Evolutionary conservation across 148 eudicot species (phyloP).

Genomic region (Silene uniflora): DNA sequence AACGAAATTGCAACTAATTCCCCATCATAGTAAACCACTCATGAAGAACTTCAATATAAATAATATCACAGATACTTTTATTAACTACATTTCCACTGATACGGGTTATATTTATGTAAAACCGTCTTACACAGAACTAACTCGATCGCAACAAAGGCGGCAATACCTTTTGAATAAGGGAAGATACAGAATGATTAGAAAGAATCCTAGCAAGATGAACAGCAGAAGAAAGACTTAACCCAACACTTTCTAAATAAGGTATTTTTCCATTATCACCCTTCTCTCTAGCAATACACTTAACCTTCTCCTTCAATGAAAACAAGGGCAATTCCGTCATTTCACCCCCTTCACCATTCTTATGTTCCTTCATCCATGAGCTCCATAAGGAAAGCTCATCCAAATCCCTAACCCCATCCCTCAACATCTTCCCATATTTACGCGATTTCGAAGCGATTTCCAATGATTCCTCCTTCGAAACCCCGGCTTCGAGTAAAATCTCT

Average conservation of each 20-base stretch:
- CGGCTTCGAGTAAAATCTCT: conserved; percentile 42
- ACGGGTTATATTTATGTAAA: no score
- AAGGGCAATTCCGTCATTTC: background rate
- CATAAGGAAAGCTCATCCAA: conserved; percentile 50
- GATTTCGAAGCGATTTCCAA: conserved; percentile 36
- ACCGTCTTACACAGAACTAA: no score
- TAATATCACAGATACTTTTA: background rate
- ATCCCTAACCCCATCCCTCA: conserved; percentile 53
- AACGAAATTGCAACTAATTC: no score
- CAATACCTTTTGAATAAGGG: conserved; percentile 55
- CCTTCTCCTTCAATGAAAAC: conserved; percentile 47
- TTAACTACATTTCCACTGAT: no score
- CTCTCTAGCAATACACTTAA: conserved; percentile 44
- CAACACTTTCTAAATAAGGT: conserved; percentile 78
- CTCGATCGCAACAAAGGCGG: background rate
- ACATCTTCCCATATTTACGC: conserved; percentile 53
- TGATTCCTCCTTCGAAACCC: conserved; percentile 38
- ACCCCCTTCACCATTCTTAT: background rate
- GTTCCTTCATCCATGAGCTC: conserved; percentile 35
- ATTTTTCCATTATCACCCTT: conserved; percentile 72
- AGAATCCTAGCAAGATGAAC: conserved; percentile 58
- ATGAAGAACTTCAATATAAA: background rate
- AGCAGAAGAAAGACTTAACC: conserved; percentile 54
- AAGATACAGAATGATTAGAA: conserved; percentile 42
- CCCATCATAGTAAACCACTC: no score